These are phyloP conservation scores for Colletotrichum gloeosporioides DNA, from an alignment of 2,329 filamentous ascomycete genomes.

Conservation along the genomic window DNA sequence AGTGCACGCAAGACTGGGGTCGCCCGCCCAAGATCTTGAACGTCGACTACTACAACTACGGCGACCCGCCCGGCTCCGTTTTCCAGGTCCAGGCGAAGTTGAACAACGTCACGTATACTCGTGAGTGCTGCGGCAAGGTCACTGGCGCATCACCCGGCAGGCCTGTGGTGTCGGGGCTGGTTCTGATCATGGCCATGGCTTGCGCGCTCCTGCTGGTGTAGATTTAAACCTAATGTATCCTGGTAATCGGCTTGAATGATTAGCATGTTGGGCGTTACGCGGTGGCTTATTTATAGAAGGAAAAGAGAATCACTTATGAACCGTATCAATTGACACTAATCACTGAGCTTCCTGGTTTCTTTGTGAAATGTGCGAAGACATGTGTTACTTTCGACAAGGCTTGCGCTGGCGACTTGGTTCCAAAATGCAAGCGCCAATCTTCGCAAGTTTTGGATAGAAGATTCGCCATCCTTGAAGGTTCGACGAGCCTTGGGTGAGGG, in stretches of 20 bases:
- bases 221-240: neutral
- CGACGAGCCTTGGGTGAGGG: too few species aligned
- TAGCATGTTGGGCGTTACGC: constrained; percentile 9
- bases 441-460: neutral
- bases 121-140: constrained; percentile 59
- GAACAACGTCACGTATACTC: constrained; percentile 75
- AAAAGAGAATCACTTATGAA: neutral
- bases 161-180: neutral
- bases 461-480: neutral
- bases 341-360: neutral
- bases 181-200: constrained; percentile 1
- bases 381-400: neutral
- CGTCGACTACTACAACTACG: constrained; percentile 85
- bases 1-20: constrained; percentile 68
- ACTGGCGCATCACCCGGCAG: constrained; percentile 24
- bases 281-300: neutral
- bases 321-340: neutral
- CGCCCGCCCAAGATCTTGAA: constrained; percentile 79
- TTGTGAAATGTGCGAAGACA: neutral
- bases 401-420: neutral
- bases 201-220: constrained; percentile 13
- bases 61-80: constrained; percentile 70
- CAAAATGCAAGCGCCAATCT: too few species aligned
- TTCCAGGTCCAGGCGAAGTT: constrained; percentile 74
- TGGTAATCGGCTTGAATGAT: neutral